phyloP scores from a whole-genome alignment of 257 asterid species.

The Solanum bukasovii region DNA sequence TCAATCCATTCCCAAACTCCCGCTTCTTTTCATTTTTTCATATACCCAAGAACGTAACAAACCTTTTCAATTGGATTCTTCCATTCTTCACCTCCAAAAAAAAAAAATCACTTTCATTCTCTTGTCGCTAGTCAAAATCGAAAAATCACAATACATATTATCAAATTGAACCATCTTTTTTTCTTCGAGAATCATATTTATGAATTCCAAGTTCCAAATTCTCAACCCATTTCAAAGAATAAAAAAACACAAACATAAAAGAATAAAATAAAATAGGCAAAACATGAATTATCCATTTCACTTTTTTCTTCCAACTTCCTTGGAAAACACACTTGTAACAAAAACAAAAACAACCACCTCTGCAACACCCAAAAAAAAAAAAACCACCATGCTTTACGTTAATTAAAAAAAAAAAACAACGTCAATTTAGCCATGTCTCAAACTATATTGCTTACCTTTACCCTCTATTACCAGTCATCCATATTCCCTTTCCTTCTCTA shows the following conservation, averaged over 20 bases:
- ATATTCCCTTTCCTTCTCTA: background rate
- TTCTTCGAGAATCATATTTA: background rate
- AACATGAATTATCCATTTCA: background rate
- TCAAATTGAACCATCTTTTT: background rate
- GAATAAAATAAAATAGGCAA: background rate
- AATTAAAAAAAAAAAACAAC: background rate
- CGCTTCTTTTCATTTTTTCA: background rate
- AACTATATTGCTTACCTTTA: background rate
- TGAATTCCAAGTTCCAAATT: background rate
- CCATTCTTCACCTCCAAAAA: no score
- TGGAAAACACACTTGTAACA: slow-evolving; percentile 18
- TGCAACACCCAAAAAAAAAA: slow-evolving; percentile 12
- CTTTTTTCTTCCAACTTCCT: slow-evolving; percentile 11
- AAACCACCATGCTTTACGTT: background rate
- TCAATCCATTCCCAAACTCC: background rate
- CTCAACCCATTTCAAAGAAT: background rate
- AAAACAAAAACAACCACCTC: slow-evolving; percentile 17
- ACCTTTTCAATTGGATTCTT: background rate
- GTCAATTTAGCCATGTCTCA: background rate
- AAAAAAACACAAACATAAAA: background rate
- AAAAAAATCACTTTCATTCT: background rate
- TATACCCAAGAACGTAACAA: background rate
- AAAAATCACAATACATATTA: background rate
- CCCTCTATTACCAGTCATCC: slow-evolving; percentile 6
- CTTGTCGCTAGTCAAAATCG: background rate